These are phyloP conservation scores for Bjerkandera adusta DNA, from an alignment of 1,284 basidiomycete genomes.

Conservation along the genomic window DNA sequence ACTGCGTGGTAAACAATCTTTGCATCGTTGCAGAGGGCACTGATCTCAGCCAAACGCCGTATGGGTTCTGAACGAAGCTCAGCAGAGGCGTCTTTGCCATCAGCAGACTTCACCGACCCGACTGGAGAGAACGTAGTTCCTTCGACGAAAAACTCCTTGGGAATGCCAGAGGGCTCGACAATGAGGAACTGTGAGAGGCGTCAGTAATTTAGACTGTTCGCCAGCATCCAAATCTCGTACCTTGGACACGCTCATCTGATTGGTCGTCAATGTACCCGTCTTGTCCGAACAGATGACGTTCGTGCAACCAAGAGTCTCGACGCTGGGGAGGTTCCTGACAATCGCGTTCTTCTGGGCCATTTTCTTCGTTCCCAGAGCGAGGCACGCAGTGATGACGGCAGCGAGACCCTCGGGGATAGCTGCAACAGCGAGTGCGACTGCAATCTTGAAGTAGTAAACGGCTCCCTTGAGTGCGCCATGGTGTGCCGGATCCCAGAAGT, in stretches of 20 bases:
- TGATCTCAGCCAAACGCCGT: slow-evolving; percentile 84
- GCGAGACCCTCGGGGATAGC: slow-evolving; percentile 96
- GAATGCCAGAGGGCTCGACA: slow-evolving; percentile 52
- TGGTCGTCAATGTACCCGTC: slow-evolving; percentile 93
- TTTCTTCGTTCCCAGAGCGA: slow-evolving; percentile 94
- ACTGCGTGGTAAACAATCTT: slow-evolving; percentile 85
- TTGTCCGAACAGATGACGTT: slow-evolving; percentile 98
- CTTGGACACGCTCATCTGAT: slow-evolving; percentile 92
- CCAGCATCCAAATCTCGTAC: slow-evolving; percentile 39
- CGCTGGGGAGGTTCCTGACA: slow-evolving; percentile 92
- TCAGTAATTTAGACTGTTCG: slow-evolving; percentile 11
- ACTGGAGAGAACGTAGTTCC: slow-evolving; percentile 88
- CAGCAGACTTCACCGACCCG: slow-evolving; percentile 67
- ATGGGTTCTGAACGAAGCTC: slow-evolving; percentile 73
- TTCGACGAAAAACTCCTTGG: slow-evolving; percentile 78
- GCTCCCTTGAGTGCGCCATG: slow-evolving; percentile 89
- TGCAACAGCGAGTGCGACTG: slow-evolving; percentile 93
- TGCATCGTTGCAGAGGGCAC: slow-evolving; percentile 90
- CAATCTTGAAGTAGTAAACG: slow-evolving; percentile 97
- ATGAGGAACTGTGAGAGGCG: slow-evolving; percentile 62
- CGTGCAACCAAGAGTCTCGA: slow-evolving; percentile 94
- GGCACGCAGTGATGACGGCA: slow-evolving; percentile 94
- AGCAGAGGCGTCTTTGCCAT: slow-evolving; percentile 54
- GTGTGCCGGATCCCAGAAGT: slow-evolving; percentile 92
- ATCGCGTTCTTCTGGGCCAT: slow-evolving; percentile 99